Percentiles rank a stretch among this genome's conserved stretches.
Conservation (phyloP, 352 stramenopile genomes). For the Pythium chondricola region DNA sequence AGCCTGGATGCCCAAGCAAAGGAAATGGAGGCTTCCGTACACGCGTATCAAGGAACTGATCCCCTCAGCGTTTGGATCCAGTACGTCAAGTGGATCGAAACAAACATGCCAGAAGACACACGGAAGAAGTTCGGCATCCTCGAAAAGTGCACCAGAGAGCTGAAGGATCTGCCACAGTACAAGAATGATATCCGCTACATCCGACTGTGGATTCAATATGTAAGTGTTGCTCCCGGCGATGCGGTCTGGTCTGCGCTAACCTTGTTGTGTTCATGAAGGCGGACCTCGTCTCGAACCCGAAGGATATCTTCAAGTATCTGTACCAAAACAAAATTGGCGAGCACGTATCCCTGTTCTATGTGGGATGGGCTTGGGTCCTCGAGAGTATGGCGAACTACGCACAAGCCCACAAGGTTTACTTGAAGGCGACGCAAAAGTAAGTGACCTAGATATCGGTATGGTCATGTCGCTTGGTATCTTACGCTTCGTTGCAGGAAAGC, state of each 20-base stretch:
- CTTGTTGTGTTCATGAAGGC: slow-evolving; percentile 34
- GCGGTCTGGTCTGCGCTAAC: neutral
- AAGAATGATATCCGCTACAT: slow-evolving; percentile 79
- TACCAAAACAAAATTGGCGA: slow-evolving; percentile 86
- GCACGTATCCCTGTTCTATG: slow-evolving; percentile 76
- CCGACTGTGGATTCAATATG: slow-evolving; percentile 85
- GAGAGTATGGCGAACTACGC: slow-evolving; percentile 78
- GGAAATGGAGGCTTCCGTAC: slow-evolving; percentile 38
- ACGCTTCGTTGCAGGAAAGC: slow-evolving; percentile 40
- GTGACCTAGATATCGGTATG: slow-evolving; percentile 7
- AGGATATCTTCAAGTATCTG: slow-evolving; percentile 87
- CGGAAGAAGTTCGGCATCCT: slow-evolving; percentile 69
- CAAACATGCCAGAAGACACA: slow-evolving; percentile 79
- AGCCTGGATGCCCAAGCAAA: slow-evolving; percentile 48
- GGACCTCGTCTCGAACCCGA: slow-evolving; percentile 79
- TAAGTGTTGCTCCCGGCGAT: slow-evolving; percentile 23
- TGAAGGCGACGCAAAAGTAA: slow-evolving; percentile 84
- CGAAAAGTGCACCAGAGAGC: slow-evolving; percentile 63
- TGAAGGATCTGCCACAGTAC: slow-evolving; percentile 61
- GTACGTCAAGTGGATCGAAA: slow-evolving; percentile 77
- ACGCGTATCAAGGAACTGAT: slow-evolving; percentile 51
- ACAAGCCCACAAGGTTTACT: slow-evolving; percentile 81
- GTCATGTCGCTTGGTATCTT: too few species aligned
- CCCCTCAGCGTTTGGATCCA: slow-evolving; percentile 61
- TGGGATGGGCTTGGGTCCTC: slow-evolving; percentile 78